Conservation (phyloP, 1,139 yeast species). For the Suhomyces kunorum region DNA sequence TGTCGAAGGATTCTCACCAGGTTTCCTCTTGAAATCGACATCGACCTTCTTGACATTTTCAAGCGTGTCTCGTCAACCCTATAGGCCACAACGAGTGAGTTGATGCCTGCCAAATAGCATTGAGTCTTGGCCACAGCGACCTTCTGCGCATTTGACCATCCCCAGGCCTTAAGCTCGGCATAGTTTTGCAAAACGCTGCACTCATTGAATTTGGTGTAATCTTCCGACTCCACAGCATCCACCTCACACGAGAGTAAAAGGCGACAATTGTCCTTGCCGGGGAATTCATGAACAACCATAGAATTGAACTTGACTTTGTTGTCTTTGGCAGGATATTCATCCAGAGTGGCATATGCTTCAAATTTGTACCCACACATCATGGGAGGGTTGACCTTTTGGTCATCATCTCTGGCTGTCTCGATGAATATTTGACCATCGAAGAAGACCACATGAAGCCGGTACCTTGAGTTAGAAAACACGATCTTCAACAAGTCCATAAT, state of each 20-base stretch:
- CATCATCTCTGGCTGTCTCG: neutral
- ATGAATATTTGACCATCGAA: slow-evolving; percentile 8
- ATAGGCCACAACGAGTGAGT: slow-evolving; percentile 3
- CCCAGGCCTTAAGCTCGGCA: slow-evolving; percentile 10
- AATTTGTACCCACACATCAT: slow-evolving; percentile 12
- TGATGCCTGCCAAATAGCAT: slow-evolving; percentile 10
- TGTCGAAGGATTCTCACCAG: neutral
- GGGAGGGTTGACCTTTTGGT: neutral
- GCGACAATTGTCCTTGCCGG: neutral
- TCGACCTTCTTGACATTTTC: neutral
- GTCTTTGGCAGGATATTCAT: slow-evolving; percentile 3
- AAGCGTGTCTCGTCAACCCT: neutral
- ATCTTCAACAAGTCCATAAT: neutral
- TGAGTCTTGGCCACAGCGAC: slow-evolving; percentile 3
- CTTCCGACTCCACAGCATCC: slow-evolving; percentile 8
- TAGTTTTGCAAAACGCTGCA: slow-evolving; percentile 7
- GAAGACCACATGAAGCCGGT: neutral
- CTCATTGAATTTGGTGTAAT: slow-evolving; percentile 4
- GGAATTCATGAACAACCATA: slow-evolving; percentile 5
- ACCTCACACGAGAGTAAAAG: slow-evolving; percentile 8
- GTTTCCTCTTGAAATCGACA: neutral
- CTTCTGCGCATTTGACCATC: neutral
- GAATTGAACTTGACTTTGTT: slow-evolving; percentile 6
- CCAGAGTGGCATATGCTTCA: slow-evolving; percentile 7
- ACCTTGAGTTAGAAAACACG: neutral